Conservation (phyloP, 192 early-diverging fungal genomes). For the Coemansia sp. region DNA sequence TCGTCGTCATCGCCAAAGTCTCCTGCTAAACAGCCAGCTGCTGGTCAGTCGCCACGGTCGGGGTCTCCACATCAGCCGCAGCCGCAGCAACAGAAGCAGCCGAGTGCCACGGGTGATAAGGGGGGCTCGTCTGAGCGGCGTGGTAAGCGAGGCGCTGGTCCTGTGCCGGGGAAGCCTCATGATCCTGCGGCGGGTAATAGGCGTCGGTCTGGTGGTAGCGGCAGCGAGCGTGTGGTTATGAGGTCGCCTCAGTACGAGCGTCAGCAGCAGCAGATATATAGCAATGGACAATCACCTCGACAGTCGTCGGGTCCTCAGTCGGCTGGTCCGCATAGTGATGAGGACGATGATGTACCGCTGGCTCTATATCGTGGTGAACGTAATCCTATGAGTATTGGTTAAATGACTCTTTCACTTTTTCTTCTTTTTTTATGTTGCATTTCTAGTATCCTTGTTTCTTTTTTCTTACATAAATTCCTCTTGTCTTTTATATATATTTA, state of each 20-base stretch:
- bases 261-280: conserved; percentile 61
- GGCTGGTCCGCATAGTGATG: conserved; percentile 51
- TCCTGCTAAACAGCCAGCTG: not conserved
- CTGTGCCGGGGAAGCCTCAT: conserved; percentile 14
- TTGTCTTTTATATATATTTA: not conserved
- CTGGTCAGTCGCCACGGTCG: not conserved
- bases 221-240: conserved; percentile 49
- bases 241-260: conserved; percentile 57
- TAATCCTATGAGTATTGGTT: conserved; percentile 51
- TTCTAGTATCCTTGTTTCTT: conserved; percentile 14
- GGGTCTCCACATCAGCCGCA: conserved; percentile 15
- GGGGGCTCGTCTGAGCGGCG: conserved; percentile 12
- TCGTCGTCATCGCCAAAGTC: conserved; percentile 10
- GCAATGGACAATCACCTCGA: conserved; percentile 16
- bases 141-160: conserved; percentile 19
- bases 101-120: not conserved
- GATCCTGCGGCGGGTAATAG: conserved; percentile 22
- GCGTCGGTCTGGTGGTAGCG: conserved; percentile 31
- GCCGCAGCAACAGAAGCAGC: conserved; percentile 16
- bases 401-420: not conserved
- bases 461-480: conserved; percentile 6
- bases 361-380: conserved; percentile 62
- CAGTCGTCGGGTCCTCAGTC: conserved; percentile 18
- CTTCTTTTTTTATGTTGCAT: conserved; percentile 14
- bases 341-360: conserved; percentile 68